These are phyloP conservation scores for Scutellaria baicalensis DNA, from an alignment of 257 asterid species.

Conservation along the genomic window DNA sequence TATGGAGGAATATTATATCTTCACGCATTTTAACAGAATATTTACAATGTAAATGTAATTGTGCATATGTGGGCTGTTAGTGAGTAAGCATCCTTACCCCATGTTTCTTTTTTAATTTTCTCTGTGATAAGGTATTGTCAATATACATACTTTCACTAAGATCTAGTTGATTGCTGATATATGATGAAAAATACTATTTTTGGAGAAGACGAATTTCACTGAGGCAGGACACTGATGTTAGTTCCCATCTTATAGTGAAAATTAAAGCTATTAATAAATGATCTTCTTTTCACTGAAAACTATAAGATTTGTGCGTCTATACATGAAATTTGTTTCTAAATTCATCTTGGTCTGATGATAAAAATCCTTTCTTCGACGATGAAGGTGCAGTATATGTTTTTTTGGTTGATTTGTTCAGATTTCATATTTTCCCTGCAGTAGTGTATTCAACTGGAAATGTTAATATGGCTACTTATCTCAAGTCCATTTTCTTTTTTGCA, in stretches of 20 bases:
- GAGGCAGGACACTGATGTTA: background rate
- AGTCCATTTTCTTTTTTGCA: slow-evolving; percentile 30
- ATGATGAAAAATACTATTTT: background rate
- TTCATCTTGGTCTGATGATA: background rate
- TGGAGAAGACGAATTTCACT: background rate
- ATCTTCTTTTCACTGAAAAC: background rate
- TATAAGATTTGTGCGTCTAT: slow-evolving; percentile 1
- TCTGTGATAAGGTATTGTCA: background rate
- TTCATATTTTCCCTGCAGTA: background rate
- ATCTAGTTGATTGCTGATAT: background rate
- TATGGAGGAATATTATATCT: background rate
- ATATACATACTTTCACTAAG: background rate
- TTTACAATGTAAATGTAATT: background rate
- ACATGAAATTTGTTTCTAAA: background rate
- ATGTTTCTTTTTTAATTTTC: background rate
- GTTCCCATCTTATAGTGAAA: background rate
- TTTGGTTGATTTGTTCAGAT: background rate
- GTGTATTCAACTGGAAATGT: background rate
- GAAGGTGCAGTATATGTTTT: background rate
- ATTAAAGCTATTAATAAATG: background rate
- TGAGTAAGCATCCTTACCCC: background rate
- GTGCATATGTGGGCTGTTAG: background rate
- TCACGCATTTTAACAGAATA: background rate
- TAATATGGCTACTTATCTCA: background rate
- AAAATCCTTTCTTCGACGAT: background rate